Base-by-base conservation (phyloP, 2,329 filamentous ascomycete genomes). In the Rosellinia necatrix region DNA sequence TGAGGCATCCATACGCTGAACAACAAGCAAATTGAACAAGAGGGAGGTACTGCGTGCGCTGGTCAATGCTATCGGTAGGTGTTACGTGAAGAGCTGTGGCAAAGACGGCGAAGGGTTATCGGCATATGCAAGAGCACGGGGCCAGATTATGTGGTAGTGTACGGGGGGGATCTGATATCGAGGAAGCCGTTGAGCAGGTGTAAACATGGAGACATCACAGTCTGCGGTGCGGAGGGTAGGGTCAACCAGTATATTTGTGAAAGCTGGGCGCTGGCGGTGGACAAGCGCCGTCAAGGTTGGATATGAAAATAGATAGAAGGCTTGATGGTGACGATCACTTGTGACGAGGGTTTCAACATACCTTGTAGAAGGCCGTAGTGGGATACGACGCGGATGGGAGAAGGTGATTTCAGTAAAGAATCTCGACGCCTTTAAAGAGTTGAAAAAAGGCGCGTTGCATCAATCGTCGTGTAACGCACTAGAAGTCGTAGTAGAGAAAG, bases 361-460 rank as follows among this genome's bases (percentile, higher is more conserved):
- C 54, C 57, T 48, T 12, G 17, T n/a, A 50, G 40, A 60, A 51
- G 49, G 48, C 19, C 15, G 29, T 17, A 12, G 40, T 32, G 37
- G 46, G 38, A 34, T 22, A 30, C 34, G 29, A 43, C 37, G 29
- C 21, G 24, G 22, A 12, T 37, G 32, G 7, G 34, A 50, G 42
- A 34, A 42, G 32, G 49, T 34, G 46, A 44, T 19, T 34, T 35
- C 48, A 15, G 48, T 24, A 49, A 54, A 46, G 27, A 46, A 41
- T 38, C 15, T 19, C 9, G 37, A 32, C 7, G 24, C 47, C n/a
- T 49, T 44, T 6, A 37, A 55, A 29, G 25, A 41, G 34, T 44
- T 27, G 22, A 38, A 49, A 35, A 53, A 49, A 54, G 49, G 42
- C 9, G 42, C 50, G 29, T 52, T 47, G 49, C 25, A 51, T 22